These are phyloP conservation scores for Aaosphaeria arxii DNA, from an alignment of 2,329 filamentous ascomycete genomes.

Conservation along the genomic window DNA sequence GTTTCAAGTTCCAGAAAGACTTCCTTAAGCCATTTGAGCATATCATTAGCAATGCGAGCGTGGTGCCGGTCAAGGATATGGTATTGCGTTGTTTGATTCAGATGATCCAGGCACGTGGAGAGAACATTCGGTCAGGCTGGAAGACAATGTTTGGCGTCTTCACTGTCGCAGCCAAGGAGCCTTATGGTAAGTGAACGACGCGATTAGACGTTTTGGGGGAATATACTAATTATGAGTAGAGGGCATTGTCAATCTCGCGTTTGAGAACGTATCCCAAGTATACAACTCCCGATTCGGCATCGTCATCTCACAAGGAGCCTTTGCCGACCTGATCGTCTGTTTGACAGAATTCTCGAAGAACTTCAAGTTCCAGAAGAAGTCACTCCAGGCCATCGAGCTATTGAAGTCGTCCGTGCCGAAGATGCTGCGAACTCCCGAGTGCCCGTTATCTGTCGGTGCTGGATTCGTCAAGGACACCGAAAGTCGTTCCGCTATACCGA, in stretches of 20 bases:
- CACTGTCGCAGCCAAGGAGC: constrained; percentile 88
- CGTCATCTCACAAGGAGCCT: constrained; percentile 93
- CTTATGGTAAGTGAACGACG: constrained; percentile 57
- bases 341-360: constrained; percentile 99
- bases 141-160: constrained; percentile 99
- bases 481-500: constrained; percentile 51
- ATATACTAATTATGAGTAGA: constrained; percentile 51
- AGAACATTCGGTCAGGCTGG: constrained; percentile 98
- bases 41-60: constrained; percentile 88
- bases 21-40: constrained; percentile 98
- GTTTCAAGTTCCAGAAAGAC: constrained; percentile 99
- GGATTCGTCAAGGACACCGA: constrained; percentile 49
- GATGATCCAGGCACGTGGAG: constrained; percentile 96
- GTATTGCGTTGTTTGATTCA: constrained; percentile 93
- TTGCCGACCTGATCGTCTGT: constrained; percentile 93
- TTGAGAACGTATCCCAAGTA: constrained; percentile 92
- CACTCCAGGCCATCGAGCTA: constrained; percentile 89
- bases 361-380: constrained; percentile 97
- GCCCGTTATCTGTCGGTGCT: constrained; percentile 72
- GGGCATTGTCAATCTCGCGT: constrained; percentile 92
- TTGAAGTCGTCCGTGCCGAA: constrained; percentile 90
- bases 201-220: not conserved
- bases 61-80: constrained; percentile 95
- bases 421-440: constrained; percentile 95
- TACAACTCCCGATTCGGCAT: constrained; percentile 95